phyloP scores from a whole-genome alignment of 495 filamentous ascomycete genomes.

The Hyphodiscus hymeniophilus region DNA sequence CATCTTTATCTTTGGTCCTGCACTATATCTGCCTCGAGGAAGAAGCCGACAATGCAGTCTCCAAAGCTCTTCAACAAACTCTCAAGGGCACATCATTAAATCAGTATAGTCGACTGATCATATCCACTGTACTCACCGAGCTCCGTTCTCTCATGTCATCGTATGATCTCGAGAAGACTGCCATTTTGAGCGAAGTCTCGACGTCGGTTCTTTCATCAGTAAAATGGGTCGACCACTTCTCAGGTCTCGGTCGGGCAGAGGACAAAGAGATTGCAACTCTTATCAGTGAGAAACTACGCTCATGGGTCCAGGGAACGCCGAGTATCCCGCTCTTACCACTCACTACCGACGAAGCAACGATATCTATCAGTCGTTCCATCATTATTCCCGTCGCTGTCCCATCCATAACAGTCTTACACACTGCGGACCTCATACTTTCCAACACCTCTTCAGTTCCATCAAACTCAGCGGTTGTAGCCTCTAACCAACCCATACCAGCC shows the following conservation, averaged over 20 bases:
- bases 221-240: conserved; percentile 35
- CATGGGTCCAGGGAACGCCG: conserved; percentile 32
- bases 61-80: conserved; percentile 27
- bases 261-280: conserved; percentile 20
- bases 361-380: conserved; percentile 34
- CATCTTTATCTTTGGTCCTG: conserved; percentile 58
- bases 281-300: conserved; percentile 27
- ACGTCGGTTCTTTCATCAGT: conserved; percentile 23
- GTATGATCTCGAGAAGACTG: conserved; percentile 51
- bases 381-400: conserved; percentile 81
- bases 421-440: conserved; percentile 55
- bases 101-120: conserved; percentile 38
- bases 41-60: conserved; percentile 44
- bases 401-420: conserved; percentile 74
- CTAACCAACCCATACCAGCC: conserved; percentile 63
- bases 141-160: conserved; percentile 44
- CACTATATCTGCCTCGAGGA: conserved; percentile 75
- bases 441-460: conserved; percentile 23
- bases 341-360: conserved; percentile 9
- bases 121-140: conserved; percentile 39
- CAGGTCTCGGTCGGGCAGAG: conserved; percentile 30
- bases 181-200: conserved; percentile 40
- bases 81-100: conserved; percentile 33
- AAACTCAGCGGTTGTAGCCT: conserved; percentile 35
- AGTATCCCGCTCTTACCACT: conserved; percentile 24